Evolutionary conservation across 257 asterid genomes (phyloP), one percentile per base, ranked within the genome.

Genomic region (Catharanthus roseus): DNA sequence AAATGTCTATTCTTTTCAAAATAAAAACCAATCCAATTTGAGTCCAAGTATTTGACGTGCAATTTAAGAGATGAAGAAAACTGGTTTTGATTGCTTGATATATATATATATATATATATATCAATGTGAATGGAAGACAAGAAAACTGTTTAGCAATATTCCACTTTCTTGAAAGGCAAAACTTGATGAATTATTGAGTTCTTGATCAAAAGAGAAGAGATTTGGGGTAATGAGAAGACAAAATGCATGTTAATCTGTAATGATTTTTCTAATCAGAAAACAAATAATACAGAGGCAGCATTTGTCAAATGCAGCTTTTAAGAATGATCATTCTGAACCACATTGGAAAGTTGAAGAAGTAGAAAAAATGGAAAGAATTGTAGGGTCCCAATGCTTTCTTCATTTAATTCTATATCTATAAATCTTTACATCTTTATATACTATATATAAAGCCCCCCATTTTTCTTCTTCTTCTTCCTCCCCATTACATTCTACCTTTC

Each of bases 321-420:
- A 10, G 7, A n/a, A 26, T 21, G 42, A 47, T 0, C 34, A 13
- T 61, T 57, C 24, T 11, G 36, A 29, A 50, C 65, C 73, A 69
- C 65, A 69, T 38, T 12, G 68, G 31, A 45, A 41, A 61, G 38
- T 16, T 28, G 47, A 24, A 63, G 69, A 75, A 58, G 53, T 75
- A 45, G 53, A 71, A 68, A 63, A 68, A 62, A 75, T 55, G 76
- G n/a, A n/a, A n/a, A 47, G 77, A 56, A 73, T 33, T 62, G 77
- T 77, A 74, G 86, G n/a, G 89, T 71, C 72, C 83, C 66, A 55
- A 55, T 82, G 67, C 71, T 74, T 65, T 69, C 47, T 75, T 75
- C 76, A 74, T 50, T 84, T 39, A 74, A 74, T 50, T 45, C n/a
- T 3, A 15, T 16, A 23, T 55, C 64, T 73, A 2, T 42, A 42